Conservation (phyloP, 345 rosid genomes). For the Draba incana region DNA sequence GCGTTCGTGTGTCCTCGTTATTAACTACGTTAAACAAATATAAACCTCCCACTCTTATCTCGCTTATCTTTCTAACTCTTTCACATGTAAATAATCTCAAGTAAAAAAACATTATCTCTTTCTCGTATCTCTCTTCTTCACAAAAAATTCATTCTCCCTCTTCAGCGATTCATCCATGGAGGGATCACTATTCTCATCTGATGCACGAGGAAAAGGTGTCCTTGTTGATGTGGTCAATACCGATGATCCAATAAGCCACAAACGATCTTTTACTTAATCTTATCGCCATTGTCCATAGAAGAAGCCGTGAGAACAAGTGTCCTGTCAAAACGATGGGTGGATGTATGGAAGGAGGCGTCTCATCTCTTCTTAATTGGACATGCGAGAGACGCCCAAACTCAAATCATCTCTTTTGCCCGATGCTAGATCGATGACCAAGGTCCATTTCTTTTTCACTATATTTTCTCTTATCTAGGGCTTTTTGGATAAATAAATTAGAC, state of each 20-base stretch:
- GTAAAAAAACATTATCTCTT: neutral
- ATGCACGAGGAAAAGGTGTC: neutral
- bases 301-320: constrained; percentile 8
- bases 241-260: neutral
- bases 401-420: neutral
- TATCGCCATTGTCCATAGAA: neutral
- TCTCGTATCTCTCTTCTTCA: neutral
- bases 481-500: neutral
- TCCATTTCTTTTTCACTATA: neutral
- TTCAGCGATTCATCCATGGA: neutral
- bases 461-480: neutral
- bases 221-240: neutral
- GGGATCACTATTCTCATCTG: neutral
- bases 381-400: neutral
- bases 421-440: constrained; percentile 10
- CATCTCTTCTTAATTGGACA: neutral
- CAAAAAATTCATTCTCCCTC: neutral
- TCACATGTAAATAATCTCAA: neutral
- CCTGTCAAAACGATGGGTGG: neutral
- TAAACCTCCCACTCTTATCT: too few relatives aligned
- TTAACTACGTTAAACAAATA: too few relatives aligned
- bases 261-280: neutral
- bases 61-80: neutral
- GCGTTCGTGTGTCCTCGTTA: too few relatives aligned
- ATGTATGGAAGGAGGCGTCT: constrained; percentile 6